Evolutionary conservation across 805 yeast species (phyloP).

Genomic region (Torulaspora franciscae): DNA sequence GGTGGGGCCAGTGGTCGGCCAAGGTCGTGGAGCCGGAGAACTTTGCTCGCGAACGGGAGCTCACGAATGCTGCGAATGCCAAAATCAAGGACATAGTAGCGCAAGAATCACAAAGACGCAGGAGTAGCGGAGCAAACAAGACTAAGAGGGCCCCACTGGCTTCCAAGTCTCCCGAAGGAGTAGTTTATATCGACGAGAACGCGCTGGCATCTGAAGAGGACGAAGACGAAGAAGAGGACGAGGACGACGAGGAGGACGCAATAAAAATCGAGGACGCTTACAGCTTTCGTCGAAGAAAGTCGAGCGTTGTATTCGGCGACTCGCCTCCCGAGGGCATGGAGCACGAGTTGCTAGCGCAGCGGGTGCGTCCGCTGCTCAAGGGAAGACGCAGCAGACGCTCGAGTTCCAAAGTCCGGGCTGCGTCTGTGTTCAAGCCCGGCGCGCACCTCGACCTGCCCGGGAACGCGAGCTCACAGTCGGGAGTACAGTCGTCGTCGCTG

Average conservation of each 20-base stretch:
- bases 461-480: not conserved
- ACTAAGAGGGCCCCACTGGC: constrained; percentile 6
- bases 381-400: constrained; percentile 19
- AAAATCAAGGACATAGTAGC: constrained; percentile 42
- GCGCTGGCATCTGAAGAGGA: constrained; percentile 34
- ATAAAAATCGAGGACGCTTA: constrained; percentile 11
- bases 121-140: constrained; percentile 26
- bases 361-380: constrained; percentile 18
- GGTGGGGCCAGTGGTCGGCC: constrained; percentile 96
- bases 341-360: constrained; percentile 15
- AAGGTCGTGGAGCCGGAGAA: constrained; percentile 41
- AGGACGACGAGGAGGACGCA: constrained; percentile 11
- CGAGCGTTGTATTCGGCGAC: constrained; percentile 28
- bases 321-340: constrained; percentile 24
- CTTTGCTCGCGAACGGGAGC: constrained; percentile 40
- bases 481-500: constrained; percentile 2
- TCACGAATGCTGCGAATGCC: constrained; percentile 38
- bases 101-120: constrained; percentile 29
- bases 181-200: constrained; percentile 40
- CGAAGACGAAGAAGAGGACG: constrained; percentile 38
- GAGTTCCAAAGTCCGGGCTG: constrained; percentile 18
- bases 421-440: constrained; percentile 19
- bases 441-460: constrained; percentile 13
- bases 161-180: constrained; percentile 16
- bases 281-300: constrained; percentile 23